Percentiles rank a stretch among this genome's conserved stretches.
Evolutionary conservation across 192 early-diverging fungal genomes (phyloP).

Genomic region (Backusella sp.): DNA sequence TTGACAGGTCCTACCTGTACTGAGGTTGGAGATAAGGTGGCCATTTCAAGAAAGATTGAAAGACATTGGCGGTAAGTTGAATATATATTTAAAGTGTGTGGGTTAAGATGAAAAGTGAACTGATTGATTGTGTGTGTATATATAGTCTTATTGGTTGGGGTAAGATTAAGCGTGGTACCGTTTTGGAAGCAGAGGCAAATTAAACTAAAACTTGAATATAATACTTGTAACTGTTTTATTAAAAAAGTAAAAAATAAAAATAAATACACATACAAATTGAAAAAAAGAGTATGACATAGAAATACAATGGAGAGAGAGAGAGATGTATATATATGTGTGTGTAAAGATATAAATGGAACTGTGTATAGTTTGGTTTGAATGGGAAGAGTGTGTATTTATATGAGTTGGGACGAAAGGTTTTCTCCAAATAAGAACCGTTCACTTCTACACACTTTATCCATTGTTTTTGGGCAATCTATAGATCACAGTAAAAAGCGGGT

Average conservation of each 20-base stretch:
- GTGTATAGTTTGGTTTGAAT: no score
- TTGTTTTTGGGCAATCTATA: no score
- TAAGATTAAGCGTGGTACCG: slow-evolving; percentile 84
- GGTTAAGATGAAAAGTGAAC: background rate
- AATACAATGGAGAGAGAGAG: no score
- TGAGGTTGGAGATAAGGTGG: slow-evolving; percentile 94
- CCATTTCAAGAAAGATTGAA: slow-evolving; percentile 92
- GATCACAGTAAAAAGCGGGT: no score
- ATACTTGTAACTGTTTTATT: slow-evolving; percentile 9
- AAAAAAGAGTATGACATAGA: background rate
- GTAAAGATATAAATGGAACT: no score
- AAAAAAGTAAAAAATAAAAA: slow-evolving; percentile 6
- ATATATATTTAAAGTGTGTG: background rate
- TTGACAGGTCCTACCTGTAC: slow-evolving; percentile 92
- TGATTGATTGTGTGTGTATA: background rate
- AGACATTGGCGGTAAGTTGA: slow-evolving; percentile 89
- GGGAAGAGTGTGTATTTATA: no score
- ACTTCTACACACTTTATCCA: no score
- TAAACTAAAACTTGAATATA: slow-evolving; percentile 17
- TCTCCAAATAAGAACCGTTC: no score
- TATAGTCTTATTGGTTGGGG: slow-evolving; percentile 98
- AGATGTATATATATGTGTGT: no score
- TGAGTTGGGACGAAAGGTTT: no score
- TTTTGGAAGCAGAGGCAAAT: slow-evolving; percentile 61
- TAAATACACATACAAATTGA: background rate